Base-by-base conservation (phyloP, 2,329 filamentous ascomycete genomes). In the Stachybotrys elegans region DNA sequence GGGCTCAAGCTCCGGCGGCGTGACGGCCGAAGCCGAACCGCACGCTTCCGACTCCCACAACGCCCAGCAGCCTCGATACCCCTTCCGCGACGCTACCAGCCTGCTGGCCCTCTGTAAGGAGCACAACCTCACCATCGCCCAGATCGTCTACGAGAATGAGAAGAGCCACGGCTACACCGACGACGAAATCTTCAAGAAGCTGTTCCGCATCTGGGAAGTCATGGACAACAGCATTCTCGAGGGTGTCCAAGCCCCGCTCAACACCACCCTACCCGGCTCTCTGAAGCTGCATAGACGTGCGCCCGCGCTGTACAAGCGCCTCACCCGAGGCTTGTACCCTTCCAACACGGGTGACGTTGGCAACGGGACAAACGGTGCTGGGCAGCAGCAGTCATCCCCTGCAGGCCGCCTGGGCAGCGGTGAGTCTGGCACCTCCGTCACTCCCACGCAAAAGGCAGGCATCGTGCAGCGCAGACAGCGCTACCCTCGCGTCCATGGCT, bases 151-250 rank as follows among this genome's bases (percentile, higher is more conserved):
- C 45, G 71, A 75, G 53, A 75, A 75, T 42, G 72, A 75, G 47
- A 75, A 71, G 59, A 72, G 72, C 49, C 65, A 71, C 5, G 72
- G 72, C 8, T 73, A 74, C 44, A 69, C 68, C 0, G 70, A 75
- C 37, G 70, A 73, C 9, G 69, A 74, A 16, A 73, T 75, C 34
- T 62, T 64, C 42, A 54, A 64, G n/a, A 75, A 72, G 52, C 42
- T 74, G 11, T 66, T 69, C 46, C 64, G 67, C 25, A 75, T 74
- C 43, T 75, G 72, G 72, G 61, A 73, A 23, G 71, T 74, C 40
- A 75, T 75, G 72, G 72, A 75, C 43, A 62, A 67, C 16, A 75
- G 72, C 43, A 75, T 75, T 43, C 60, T 72, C 0, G 70, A 75
- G 44, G 69, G 70, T 37, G 72, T 75, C 3, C 69, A 72, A 47